Percentiles rank a stretch among this genome's conserved stretches.
These are phyloP conservation scores for Phyllosticta citriasiana DNA, from an alignment of 2,329 filamentous ascomycete species.

Conservation along the genomic window DNA sequence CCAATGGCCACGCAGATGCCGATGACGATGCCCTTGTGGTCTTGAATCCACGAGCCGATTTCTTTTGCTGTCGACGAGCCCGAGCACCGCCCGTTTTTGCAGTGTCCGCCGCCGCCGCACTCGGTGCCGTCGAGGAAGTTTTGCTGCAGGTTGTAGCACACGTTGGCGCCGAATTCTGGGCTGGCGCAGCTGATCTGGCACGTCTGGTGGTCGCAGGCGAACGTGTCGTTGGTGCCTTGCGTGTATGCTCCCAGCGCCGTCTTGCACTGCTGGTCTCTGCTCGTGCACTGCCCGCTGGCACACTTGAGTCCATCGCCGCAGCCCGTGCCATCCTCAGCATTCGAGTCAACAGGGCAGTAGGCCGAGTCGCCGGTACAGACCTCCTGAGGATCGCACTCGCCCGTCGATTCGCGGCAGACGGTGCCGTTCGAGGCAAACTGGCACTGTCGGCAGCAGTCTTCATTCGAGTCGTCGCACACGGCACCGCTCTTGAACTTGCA, in stretches of 20 bases:
- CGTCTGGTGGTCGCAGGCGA: slow-evolving; percentile 59
- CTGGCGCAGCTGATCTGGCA: slow-evolving; percentile 71
- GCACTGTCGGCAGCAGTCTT: slow-evolving; percentile 71
- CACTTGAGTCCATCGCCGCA: slow-evolving; percentile 70
- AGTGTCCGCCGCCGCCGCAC: slow-evolving; percentile 71
- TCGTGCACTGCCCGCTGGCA: slow-evolving; percentile 90
- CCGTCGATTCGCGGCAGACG: slow-evolving; percentile 71
- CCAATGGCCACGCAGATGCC: slow-evolving; percentile 65
- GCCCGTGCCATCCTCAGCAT: slow-evolving; percentile 55
- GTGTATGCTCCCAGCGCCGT: slow-evolving; percentile 65
- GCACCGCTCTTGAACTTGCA: slow-evolving; percentile 72
- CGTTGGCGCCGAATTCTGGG: slow-evolving; percentile 53
- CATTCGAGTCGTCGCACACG: slow-evolving; percentile 75
- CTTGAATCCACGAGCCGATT: slow-evolving; percentile 63
- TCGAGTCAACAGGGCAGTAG: slow-evolving; percentile 64
- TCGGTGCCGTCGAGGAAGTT: slow-evolving; percentile 89
- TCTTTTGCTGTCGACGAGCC: slow-evolving; percentile 61
- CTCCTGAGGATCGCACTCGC: slow-evolving; percentile 77
- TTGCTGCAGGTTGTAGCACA: slow-evolving; percentile 70
- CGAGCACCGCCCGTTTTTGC: slow-evolving; percentile 66
- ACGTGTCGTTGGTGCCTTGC: slow-evolving; percentile 57
- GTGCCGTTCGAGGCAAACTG: slow-evolving; percentile 56
- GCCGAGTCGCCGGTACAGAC: slow-evolving; percentile 64
- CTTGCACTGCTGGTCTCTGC: slow-evolving; percentile 79
- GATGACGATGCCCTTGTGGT: slow-evolving; percentile 74